Evolutionary conservation across 331 rosid genomes (phyloP), one percentile per base, ranked within the genome.

Genomic region (Quercus lobata): DNA sequence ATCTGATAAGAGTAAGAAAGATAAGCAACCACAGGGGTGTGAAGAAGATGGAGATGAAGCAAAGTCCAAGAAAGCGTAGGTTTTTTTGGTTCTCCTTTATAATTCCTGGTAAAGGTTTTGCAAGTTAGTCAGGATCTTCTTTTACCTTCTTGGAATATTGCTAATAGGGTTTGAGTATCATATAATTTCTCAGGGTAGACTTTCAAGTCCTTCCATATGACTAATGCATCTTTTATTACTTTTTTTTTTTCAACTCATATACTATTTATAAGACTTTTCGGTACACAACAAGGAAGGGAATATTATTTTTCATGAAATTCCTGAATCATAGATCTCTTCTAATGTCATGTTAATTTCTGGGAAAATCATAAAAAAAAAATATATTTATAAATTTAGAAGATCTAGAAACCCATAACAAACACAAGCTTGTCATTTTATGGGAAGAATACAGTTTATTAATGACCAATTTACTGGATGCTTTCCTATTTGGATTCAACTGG

Each of bases 1-100:
- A 73, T 89, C 92, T 25, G 85, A 80, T 70, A 90, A 83, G 76
- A 81, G 41, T 66, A 84, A 78, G 87, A 87, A 87, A 79, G 87
- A 82, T 16, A 90, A 87, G 83, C 86, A 85, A 22, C 80, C 83
- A 69, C 82, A 87, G 78, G 85, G 61, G 74, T 72, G 76, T 68
- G 82, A 80, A 68, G 82, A 80, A 68, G 86, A 80, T 44, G 89
- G 44, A 74, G 84, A 84, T 37, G 88, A 88, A 69, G 88, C 83
- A 25, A 84, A 87, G 85, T 81, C 94, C n/a, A 92, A 87, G 85
- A 90, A 93, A 89, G 93, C 69, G 97, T 92, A 88, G 74, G 97
- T 81, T 86, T 75, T 78, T 60, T 15, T 70, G 57, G 12, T 6
- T 57, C 22, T 60, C 63, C 54, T 25, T 76, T 49, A 17, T 73